Base-by-base conservation (phyloP, 306 rosid genomes). In the Quercus ilex region DNA sequence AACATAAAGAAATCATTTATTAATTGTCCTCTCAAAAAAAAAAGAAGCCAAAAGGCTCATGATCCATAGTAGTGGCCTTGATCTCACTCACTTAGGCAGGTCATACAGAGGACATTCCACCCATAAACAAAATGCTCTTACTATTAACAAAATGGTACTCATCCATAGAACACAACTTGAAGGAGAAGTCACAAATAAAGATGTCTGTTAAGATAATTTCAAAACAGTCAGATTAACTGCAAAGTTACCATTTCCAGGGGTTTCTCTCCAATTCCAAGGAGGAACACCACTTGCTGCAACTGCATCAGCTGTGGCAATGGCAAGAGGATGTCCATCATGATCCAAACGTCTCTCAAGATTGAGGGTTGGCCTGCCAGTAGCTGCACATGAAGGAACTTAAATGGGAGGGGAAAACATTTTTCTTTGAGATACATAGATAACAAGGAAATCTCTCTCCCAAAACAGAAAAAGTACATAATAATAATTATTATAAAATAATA, bases 231-330 rank as follows among this genome's bases (percentile, higher is more conserved):
- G 55, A 80, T 70, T 76, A 51, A 23, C 30, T n/a, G 51, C 52
- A 68, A 65, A 77, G 75, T 82, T 85, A 91, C 99, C 97, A 88
- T 90, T 92, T 85, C 90, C 98, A 4, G 97, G 90, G 84, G 97
- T 87, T 77, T 92, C 99, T 89, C 97, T 93, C 99, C 99, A 95
- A 84, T 91, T 95, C 99, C 99, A 95, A 74, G 97, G 97, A 41
- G 99, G 90, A 78, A 91, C 97, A 75, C 94, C 97, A 71, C 88
- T 85, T 43, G 92, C 97, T 74, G 86, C 90, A 81, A 92, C 98
- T 55, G 97, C 93, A 71, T 92, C 97, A 79, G 94, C 97, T 43
- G 97, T 52, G 25, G 98, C 88, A 79, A 94, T 91, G 85, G 98
- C 94, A 72, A 94, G 98, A 86, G 97, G 97, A 79, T 92, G 95